These are phyloP conservation scores for Nemania sp. DNA, from an alignment of 2,329 filamentous ascomycete genomes.

Conservation along the genomic window DNA sequence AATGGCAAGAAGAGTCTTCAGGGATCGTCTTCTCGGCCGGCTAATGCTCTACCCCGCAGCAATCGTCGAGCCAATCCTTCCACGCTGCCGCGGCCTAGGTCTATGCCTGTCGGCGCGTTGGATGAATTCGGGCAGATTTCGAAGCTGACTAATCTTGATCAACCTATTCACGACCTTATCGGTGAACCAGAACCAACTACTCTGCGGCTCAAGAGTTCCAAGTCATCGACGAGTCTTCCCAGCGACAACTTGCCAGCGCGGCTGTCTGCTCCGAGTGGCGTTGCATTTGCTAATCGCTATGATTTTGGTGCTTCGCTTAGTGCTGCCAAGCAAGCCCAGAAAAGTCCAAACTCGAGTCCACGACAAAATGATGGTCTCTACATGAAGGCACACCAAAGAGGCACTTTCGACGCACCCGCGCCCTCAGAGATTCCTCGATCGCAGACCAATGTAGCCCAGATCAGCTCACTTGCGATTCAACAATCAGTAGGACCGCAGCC, in stretches of 20 bases:
- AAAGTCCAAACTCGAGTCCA: slow-evolving; percentile 58
- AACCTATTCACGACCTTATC: slow-evolving; percentile 64
- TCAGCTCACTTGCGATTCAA: slow-evolving; percentile 2
- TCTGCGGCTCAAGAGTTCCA: slow-evolving; percentile 72
- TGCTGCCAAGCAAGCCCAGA: slow-evolving; percentile 77
- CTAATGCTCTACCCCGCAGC: slow-evolving; percentile 68
- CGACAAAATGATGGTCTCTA: slow-evolving; percentile 54
- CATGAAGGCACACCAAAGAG: slow-evolving; percentile 57
- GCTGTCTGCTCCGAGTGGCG: slow-evolving; percentile 62
- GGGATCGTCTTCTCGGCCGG: slow-evolving; percentile 55
- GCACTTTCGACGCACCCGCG: slow-evolving; percentile 31
- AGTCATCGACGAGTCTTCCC: slow-evolving; percentile 66
- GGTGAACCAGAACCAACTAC: slow-evolving; percentile 63
- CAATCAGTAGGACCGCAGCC: slow-evolving; percentile 19
- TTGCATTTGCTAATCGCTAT: slow-evolving; percentile 89
- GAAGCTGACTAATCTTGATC: slow-evolving; percentile 58
- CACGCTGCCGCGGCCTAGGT: slow-evolving; percentile 54
- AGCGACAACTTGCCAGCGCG: slow-evolving; percentile 62
- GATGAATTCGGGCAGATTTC: slow-evolving; percentile 73
- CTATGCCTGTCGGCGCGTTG: slow-evolving; percentile 60
- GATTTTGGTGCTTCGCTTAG: slow-evolving; percentile 92
- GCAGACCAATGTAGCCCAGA: slow-evolving; percentile 7
- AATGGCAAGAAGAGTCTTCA: slow-evolving; percentile 61
- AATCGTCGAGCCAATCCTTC: slow-evolving; percentile 55
- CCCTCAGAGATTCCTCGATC: slow-evolving; percentile 23